Base-by-base conservation (phyloP, 805 yeast genomes). In the Wickerhamiella vanderwaltii region DNA sequence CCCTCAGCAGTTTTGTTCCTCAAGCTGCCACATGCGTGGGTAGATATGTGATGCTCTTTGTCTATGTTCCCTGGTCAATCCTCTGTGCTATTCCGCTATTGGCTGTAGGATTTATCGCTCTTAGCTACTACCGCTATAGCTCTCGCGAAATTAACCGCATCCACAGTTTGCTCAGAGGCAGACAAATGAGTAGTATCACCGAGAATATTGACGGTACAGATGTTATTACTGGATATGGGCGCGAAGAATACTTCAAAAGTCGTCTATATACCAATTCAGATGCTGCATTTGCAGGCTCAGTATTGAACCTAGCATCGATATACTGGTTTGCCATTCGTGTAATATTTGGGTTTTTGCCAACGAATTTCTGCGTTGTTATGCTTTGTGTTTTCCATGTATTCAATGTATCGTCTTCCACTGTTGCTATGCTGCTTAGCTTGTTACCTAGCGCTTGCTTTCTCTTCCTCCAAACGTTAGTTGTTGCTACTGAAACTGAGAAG, bases 51-150 rank as follows among this genome's bases (percentile, higher is more conserved):
- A 64, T 79, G 46, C 73, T 81, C 56, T 71, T 80, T 39, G 71
- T 77, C 46, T 81, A 79, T 52, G 63, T 82, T 43, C 88, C 88
- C 2, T 83, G 78, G 74, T 82, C 85, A 2, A 66, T 79, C 47
- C 15, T 52, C n/a, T 77, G 77, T 3, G 62, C 59, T 56, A 68
- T 54, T 61, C 77, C 65, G 55, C 53, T 79, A 34, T 76, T 83
- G 5, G 58, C 71, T 24, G 54, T 78, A 38, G 56, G 63, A 3
- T 41, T 66, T 12, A 45, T 72, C 13, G 71, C 71, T 48, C 49
- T 69, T 17, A 62, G 65, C 41, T 76, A 64, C 54, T 82, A 79
- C 55, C 79, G 80, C 53, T 76, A 81, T 1, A 69, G 84, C 1
- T 72, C 84, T 1, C 66, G 88, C 53, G 93, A 83, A 55, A 65